Percentiles rank a stretch among this genome's conserved stretches.
Conservation (phyloP, 2,329 filamentous ascomycete species). For the Acephala macrosclerotiorum region DNA sequence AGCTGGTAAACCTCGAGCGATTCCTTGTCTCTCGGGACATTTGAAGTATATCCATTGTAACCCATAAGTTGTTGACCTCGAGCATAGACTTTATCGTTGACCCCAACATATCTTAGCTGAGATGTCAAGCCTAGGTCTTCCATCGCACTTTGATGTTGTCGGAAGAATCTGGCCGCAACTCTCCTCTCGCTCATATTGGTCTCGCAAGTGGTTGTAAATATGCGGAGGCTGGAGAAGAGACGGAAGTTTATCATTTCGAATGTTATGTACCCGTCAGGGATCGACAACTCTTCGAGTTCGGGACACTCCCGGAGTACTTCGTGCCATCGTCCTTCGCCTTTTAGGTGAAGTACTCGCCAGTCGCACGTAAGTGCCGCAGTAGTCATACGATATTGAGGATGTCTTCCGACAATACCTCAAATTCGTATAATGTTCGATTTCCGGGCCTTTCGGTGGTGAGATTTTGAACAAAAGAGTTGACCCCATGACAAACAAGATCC, state of each 20-base stretch:
- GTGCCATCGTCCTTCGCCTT: background rate
- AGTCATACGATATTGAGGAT: background rate
- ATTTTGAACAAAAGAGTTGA: background rate
- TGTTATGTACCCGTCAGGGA: background rate
- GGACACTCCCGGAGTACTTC: background rate
- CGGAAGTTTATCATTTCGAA: background rate
- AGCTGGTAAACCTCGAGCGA: too few relatives aligned
- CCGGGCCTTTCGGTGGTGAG: background rate
- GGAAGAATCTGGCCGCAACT: background rate
- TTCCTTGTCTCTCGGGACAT: background rate
- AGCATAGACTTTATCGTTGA: conserved; percentile 2
- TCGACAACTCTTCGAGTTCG: background rate
- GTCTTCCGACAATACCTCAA: background rate
- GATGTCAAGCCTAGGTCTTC: background rate
- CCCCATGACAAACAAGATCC: background rate
- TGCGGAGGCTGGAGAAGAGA: background rate
- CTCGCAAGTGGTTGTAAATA: background rate
- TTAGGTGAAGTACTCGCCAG: background rate
- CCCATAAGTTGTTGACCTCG: background rate
- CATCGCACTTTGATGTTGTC: background rate
- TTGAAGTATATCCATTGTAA: background rate
- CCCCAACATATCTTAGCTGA: background rate
- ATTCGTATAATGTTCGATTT: background rate
- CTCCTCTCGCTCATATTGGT: background rate
- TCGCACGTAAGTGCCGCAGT: background rate